phyloP scores from a whole-genome alignment of 768 basidiomycete species.

The Boletellus ananiceps region DNA sequence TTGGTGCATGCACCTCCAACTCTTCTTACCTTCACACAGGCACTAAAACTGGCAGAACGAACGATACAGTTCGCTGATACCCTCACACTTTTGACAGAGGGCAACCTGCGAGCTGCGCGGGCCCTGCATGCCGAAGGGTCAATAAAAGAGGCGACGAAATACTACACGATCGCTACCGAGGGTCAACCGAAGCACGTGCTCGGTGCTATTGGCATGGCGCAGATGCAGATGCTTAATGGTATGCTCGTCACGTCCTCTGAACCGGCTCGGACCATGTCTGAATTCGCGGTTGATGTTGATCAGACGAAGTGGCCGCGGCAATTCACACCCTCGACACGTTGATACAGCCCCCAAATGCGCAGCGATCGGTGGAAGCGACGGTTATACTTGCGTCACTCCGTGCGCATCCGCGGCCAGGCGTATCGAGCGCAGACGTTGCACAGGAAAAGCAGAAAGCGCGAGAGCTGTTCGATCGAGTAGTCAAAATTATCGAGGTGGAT shows the following conservation, averaged over 20 bases:
- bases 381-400: conserved; percentile 88
- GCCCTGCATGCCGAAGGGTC: conserved; percentile 71
- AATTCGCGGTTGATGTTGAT: not conserved
- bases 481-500: conserved; percentile 63
- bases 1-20: not conserved
- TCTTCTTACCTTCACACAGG: conserved; percentile 37
- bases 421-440: conserved; percentile 65
- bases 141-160: conserved; percentile 58
- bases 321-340: conserved; percentile 81
- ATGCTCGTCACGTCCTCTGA: conserved; percentile 8
- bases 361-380: conserved; percentile 74
- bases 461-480: conserved; percentile 74
- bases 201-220: conserved; percentile 81
- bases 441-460: conserved; percentile 72
- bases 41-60: conserved; percentile 89
- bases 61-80: conserved; percentile 94
- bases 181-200: conserved; percentile 70
- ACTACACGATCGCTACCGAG: conserved; percentile 63
- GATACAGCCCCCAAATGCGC: conserved; percentile 59
- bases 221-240: conserved; percentile 85
- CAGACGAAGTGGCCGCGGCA: conserved; percentile 80
- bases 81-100: conserved; percentile 76
- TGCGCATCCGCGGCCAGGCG: conserved; percentile 75
- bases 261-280: not conserved
- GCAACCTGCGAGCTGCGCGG: conserved; percentile 79